phyloP scores from a whole-genome alignment of 352 stramenopile species.

The Globisporangium heterothallicum region DNA sequence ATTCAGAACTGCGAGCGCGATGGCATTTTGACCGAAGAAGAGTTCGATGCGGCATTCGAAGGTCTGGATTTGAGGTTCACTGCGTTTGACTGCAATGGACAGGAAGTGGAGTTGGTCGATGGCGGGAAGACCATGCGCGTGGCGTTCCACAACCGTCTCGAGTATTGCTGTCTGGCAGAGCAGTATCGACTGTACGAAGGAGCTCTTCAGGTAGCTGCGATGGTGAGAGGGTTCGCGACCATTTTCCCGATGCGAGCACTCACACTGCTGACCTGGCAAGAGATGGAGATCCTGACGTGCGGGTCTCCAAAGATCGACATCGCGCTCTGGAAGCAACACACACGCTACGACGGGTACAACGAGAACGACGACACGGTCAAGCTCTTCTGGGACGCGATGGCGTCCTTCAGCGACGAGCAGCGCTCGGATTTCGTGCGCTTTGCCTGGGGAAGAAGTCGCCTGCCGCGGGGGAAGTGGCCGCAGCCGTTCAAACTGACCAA shows the following conservation, averaged over 20 bases:
- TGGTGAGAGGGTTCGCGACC: constrained; percentile 75
- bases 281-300: constrained; percentile 90
- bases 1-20: constrained; percentile 82
- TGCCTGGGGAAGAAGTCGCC: constrained; percentile 89
- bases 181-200: constrained; percentile 78
- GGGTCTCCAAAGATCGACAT: constrained; percentile 90
- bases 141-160: constrained; percentile 77
- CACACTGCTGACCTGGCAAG: constrained; percentile 84
- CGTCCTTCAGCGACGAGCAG: constrained; percentile 85
- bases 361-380: constrained; percentile 77
- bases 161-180: constrained; percentile 81
- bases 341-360: constrained; percentile 85
- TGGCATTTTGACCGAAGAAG: constrained; percentile 69
- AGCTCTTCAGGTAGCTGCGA: constrained; percentile 59
- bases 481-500: constrained; percentile 91
- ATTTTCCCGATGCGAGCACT: constrained; percentile 86
- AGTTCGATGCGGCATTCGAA: constrained; percentile 76
- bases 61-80: constrained; percentile 77
- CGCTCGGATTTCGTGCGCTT: constrained; percentile 91
- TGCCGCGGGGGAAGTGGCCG: constrained; percentile 86
- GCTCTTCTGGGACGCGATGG: constrained; percentile 89
- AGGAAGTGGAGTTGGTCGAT: constrained; percentile 77
- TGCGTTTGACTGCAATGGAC: constrained; percentile 78
- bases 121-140: constrained; percentile 64
- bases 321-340: constrained; percentile 79